Conservation (phyloP, 2,329 filamentous ascomycete species). For the Cadophora malorum region DNA sequence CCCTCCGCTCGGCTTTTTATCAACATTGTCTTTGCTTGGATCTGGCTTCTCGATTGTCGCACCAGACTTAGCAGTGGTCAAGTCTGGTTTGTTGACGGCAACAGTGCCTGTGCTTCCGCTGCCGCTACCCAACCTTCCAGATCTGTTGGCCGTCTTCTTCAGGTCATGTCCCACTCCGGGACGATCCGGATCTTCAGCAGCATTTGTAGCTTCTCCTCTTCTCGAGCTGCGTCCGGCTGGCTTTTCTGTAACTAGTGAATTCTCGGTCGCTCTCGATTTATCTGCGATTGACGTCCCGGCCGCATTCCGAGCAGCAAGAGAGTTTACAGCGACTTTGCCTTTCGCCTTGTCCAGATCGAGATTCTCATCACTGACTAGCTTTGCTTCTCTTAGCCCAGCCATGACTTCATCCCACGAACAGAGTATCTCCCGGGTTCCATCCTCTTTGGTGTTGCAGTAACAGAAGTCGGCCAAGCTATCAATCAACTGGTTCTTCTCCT, state of each 20-base stretch:
- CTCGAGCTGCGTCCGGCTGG: background rate
- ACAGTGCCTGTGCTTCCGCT: background rate
- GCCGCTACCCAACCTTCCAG: background rate
- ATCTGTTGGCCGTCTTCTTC: background rate
- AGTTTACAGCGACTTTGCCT: background rate
- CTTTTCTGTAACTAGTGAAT: background rate
- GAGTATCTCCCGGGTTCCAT: constrained; percentile 32
- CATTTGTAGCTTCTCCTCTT: background rate
- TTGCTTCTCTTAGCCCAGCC: constrained; percentile 27
- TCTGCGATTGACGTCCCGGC: background rate
- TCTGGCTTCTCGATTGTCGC: background rate
- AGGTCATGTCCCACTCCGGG: background rate
- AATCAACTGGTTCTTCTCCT: constrained; percentile 27
- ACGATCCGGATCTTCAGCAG: background rate
- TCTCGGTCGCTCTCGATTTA: background rate
- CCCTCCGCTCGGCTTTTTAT: background rate
- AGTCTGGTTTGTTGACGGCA: background rate
- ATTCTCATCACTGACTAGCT: constrained; percentile 19
- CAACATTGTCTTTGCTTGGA: background rate
- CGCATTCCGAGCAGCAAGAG: background rate
- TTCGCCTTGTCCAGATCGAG: background rate
- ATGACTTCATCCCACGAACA: constrained; percentile 37
- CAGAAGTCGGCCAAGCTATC: constrained; percentile 30
- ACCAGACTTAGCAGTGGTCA: background rate
- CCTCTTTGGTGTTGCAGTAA: constrained; percentile 24